These are phyloP conservation scores for Collybia mongolica DNA, from an alignment of 768 basidiomycete species.

Conservation along the genomic window DNA sequence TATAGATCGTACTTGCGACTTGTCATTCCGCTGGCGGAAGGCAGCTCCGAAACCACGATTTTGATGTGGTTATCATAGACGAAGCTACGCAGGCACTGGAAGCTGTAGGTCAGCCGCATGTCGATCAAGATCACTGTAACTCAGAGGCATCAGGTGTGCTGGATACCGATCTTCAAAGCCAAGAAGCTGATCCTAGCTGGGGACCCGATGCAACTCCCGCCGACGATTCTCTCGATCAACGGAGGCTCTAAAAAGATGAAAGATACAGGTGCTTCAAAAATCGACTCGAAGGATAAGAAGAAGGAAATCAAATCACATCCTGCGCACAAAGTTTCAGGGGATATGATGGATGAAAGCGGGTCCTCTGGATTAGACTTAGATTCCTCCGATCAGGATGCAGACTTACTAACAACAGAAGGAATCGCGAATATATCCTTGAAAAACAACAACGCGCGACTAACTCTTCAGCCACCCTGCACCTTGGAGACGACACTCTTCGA, in stretches of 20 bases:
- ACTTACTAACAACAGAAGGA: neutral
- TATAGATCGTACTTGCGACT: conserved; percentile 83
- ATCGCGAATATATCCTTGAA: neutral
- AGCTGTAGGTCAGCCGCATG: conserved; percentile 56
- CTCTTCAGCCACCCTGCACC: conserved; percentile 61
- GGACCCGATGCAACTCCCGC: conserved; percentile 94
- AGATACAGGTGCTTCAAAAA: neutral
- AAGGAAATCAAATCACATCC: neutral
- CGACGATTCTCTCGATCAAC: conserved; percentile 78
- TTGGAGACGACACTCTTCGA: conserved; percentile 92
- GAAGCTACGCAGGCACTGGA: conserved; percentile 98
- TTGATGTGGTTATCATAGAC: conserved; percentile 95
- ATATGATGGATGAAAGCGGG: neutral
- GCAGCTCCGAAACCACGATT: conserved; percentile 72
- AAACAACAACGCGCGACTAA: conserved; percentile 13
- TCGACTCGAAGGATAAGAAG: neutral
- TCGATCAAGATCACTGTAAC: neutral
- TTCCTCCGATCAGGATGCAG: neutral
- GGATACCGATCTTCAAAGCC: conserved; percentile 93
- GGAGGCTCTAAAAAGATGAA: conserved; percentile 28
- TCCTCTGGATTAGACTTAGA: conserved; percentile 2
- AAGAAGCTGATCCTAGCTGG: conserved; percentile 90
- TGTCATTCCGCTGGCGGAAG: conserved; percentile 92
- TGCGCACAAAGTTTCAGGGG: neutral
- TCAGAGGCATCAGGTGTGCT: conserved; percentile 59